Base-by-base conservation (phyloP, 2,329 filamentous ascomycete genomes). In the Ceratocystis papillata region DNA sequence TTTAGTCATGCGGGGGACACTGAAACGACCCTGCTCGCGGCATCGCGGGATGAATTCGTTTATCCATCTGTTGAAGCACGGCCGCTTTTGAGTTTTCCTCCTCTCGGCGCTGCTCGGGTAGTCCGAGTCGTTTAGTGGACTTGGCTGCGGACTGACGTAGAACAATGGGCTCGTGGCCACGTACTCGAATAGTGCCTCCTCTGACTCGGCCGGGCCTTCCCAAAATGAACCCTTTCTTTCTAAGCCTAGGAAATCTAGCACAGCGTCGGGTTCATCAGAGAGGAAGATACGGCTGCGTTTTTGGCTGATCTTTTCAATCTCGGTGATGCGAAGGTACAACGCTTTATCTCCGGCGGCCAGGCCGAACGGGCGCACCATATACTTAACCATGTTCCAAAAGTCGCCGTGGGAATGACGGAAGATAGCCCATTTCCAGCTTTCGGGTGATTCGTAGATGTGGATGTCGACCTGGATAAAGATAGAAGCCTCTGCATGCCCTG, bases 351-450 rank as follows among this genome's bases (percentile, higher is more conserved):
- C 86, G 28, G 84, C 76, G 0, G 83, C 87, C 6, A 94, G 80
- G 1, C 88, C 88, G 45, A 84, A 81, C 0, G 80, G 81, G 0
- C 86, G 80, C 68, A 89, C 83, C 7, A 79, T 81, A 20, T 81
- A 78, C 4, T 88, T 87, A 0, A 93, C 72, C 7, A 84, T 72
- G 67, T 83, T 87, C 80, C 85, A 85, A 0, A 84, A 66, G 70
- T 93, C 89, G n/a, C 87, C 87, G 70, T 93, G 89, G 0, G 83
- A 81, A 48, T 87, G 79, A 69, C 83, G 83, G 75, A 91, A 90
- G 2, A 83, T 74, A 46, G 80, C 78, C 88, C 88, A 93, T 37
- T 79, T 77, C 69, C 82, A 79, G 64, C 74, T 70, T 15, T 75
- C 72, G 0, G 75, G 69, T 1, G 74, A 76, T 1, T 71, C 70